Evolutionary conservation across 2,329 filamentous ascomycete species (phyloP), one percentile per base, ranked within the genome.

Genomic region (Lecanicillium sp.): DNA sequence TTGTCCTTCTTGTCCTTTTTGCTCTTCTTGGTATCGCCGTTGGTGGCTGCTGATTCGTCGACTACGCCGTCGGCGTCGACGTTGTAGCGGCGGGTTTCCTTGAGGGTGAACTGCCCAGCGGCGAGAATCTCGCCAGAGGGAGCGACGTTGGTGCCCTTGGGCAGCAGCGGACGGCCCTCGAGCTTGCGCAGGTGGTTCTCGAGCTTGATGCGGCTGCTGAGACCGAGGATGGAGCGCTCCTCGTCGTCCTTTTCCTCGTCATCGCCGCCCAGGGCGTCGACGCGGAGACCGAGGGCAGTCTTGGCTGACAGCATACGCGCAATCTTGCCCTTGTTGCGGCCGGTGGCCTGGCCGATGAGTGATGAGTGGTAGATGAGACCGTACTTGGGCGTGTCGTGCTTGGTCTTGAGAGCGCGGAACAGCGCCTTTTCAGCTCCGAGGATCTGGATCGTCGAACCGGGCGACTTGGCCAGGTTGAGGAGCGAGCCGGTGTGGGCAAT

Each of bases 291-390:
- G 36, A 98, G 78, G 18, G 92, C 87, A 33, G 90, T 81, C 73
- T 96, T 96, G 51, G 90, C 84, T 35, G 92, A 85, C 45, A 98
- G 76, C 72, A 95, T 88, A 75, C 92, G 86, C 30, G 92, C 92
- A 57, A 98, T 95, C 74, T 98, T 98, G 54, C 92, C 92, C 81
- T 98, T 98, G 73, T 96, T 96, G 71, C 87, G 90, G 55, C 92
- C 92, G 15, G 86, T 94, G 20, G 92, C 92, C 68, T 98, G 92
- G 32, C 92, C 94, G 48, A 98, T 94, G 33, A 98, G 77, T 19
- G 86, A 92, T 35, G 85, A 84, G 64, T 94, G 85, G 68, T 92
- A 94, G 60, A 94, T 86, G 48, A 94, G 75, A 75, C 92, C 92
- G 56, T 96, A 98, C 67, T 96, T 98, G 58, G 92, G 92, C 29